These are phyloP conservation scores for Trichoderma oligosporum DNA, from an alignment of 2,329 filamentous ascomycete species.

Conservation along the genomic window DNA sequence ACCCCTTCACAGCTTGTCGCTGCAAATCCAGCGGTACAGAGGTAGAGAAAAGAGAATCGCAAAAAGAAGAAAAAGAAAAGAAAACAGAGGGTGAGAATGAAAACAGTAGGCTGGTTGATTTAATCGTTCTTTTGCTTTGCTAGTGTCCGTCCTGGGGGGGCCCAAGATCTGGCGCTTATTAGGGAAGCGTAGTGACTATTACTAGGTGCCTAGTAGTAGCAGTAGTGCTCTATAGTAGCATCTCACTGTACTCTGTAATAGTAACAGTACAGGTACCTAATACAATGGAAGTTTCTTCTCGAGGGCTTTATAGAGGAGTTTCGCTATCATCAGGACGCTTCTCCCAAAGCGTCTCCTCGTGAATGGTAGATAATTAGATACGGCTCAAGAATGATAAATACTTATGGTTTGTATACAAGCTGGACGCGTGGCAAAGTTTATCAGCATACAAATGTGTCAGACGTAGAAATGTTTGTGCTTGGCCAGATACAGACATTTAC, in stretches of 20 bases:
- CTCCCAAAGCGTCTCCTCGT: too few relatives aligned
- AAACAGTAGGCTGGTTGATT: neutral
- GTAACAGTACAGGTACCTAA: too few relatives aligned
- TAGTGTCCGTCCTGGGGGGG: neutral
- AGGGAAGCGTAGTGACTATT: slow-evolving; percentile 1
- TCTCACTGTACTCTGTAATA: too few relatives aligned
- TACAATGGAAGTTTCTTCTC: too few relatives aligned
- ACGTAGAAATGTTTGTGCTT: neutral
- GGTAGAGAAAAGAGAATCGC: neutral
- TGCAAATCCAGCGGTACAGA: neutral
- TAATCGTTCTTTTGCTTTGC: slow-evolving; percentile 3
- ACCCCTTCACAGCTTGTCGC: slow-evolving; percentile 12
- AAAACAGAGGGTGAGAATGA: neutral
- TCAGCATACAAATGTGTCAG: neutral
- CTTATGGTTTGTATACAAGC: neutral
- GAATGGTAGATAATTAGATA: neutral
- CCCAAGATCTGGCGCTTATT: slow-evolving; percentile 1
- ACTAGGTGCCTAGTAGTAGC: neutral
- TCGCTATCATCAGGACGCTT: too few relatives aligned
- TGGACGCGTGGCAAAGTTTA: neutral
- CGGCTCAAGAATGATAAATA: neutral
- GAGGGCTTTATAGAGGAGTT: too few relatives aligned
- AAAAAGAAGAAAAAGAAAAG: neutral
- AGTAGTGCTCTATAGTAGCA: neutral
- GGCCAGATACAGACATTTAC: too few relatives aligned